Conservation (phyloP, 2,329 filamentous ascomycete genomes). For the Phymatotrichopsis omnivora region DNA sequence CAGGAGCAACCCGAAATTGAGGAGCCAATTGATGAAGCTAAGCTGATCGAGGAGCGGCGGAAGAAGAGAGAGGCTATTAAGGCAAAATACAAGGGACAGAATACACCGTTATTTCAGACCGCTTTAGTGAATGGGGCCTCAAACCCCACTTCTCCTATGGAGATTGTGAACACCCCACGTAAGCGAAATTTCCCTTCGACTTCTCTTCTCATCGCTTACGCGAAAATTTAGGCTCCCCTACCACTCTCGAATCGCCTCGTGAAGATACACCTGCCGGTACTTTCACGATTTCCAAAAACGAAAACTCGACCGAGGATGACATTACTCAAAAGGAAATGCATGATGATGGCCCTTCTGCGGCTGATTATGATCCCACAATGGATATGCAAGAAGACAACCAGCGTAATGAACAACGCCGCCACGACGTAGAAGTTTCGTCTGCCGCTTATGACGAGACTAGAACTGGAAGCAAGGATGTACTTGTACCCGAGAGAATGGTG, state of each 20-base stretch:
- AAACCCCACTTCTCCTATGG: slow-evolving; percentile 46
- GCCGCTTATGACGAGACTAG: slow-evolving; percentile 50
- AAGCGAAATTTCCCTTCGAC: slow-evolving; percentile 4
- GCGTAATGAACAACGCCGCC: slow-evolving; percentile 55
- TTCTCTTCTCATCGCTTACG: slow-evolving; percentile 7
- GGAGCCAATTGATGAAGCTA: slow-evolving; percentile 64
- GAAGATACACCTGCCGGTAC: slow-evolving; percentile 47
- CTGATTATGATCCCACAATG: slow-evolving; percentile 79
- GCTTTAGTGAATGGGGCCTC: slow-evolving; percentile 57
- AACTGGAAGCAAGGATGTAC: slow-evolving; percentile 43
- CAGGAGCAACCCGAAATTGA: slow-evolving; percentile 43
- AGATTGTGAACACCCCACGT: slow-evolving; percentile 34
- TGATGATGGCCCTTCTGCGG: slow-evolving; percentile 73
- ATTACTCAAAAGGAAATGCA: slow-evolving; percentile 35
- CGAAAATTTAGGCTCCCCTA: slow-evolving; percentile 20
- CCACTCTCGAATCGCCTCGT: slow-evolving; percentile 35
- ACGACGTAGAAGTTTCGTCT: slow-evolving; percentile 46
- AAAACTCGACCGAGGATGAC: slow-evolving; percentile 30
- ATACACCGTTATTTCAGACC: slow-evolving; percentile 64
- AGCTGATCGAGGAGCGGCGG: slow-evolving; percentile 73
- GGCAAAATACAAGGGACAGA: slow-evolving; percentile 64
- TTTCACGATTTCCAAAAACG: slow-evolving; percentile 51
- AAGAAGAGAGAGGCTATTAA: slow-evolving; percentile 75
- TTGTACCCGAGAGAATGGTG: slow-evolving; percentile 37
- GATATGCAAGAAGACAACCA: slow-evolving; percentile 79